Conservation (phyloP, 176 grass and related monocot genomes). For the Rhynchospora breviuscula region DNA sequence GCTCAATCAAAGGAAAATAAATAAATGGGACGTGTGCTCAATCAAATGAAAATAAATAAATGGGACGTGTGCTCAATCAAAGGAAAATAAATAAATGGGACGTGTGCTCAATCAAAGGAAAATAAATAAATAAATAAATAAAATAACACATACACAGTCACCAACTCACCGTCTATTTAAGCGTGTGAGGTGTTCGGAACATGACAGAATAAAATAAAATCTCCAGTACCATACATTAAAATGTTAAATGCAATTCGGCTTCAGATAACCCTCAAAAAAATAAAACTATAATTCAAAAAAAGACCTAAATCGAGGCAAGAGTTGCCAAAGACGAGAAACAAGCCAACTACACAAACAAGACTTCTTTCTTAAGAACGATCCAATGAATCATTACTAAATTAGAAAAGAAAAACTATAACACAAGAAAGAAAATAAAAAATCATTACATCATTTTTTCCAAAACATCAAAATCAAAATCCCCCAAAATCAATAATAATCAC, state of each 20-base stretch:
- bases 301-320: background rate
- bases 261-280: background rate
- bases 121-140: background rate
- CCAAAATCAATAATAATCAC: constrained; percentile 20
- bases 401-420: constrained; percentile 1
- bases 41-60: background rate
- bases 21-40: background rate
- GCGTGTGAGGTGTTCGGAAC: background rate
- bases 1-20: background rate
- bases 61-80: background rate
- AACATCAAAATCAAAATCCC: constrained; percentile 2
- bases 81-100: no score
- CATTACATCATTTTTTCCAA: constrained; percentile 13
- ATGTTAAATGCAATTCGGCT: background rate
- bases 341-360: background rate
- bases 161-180: background rate
- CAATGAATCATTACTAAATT: background rate
- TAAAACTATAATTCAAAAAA: background rate
- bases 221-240: background rate
- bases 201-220: background rate
- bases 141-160: no score
- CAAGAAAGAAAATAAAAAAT: constrained; percentile 5
- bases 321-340: background rate
- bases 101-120: no score
- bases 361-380: constrained; percentile 5